Base-by-base conservation (phyloP, 192 early-diverging fungal species). In the Coemansia sp. region DNA sequence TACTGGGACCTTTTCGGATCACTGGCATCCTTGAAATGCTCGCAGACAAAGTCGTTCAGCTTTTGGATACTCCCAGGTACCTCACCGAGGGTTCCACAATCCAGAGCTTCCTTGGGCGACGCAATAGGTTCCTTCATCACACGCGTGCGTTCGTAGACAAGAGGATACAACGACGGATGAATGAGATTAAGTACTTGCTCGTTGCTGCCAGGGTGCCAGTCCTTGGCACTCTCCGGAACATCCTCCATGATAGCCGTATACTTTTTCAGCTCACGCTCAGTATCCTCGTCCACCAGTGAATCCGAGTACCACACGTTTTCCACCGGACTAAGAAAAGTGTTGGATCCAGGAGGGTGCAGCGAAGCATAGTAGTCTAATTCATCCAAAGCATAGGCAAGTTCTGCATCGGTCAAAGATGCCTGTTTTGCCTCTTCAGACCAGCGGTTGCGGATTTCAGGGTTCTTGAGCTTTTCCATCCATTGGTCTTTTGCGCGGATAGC, bases 161-260 rank as follows among this genome's bases (percentile, higher is more conserved):
- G 47, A 15, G 57, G 58, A 32, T 34, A 67, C 22, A 77, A 39
- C 5, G 68, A 77, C 28, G 68, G 74, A 26, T 72, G 62, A n/a
- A 77, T 49, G 14, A 77, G 36, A 18, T 67, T 55, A 5, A 62
- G 50, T 11, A 77, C 64, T 51, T 59, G 55, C 11, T 64, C 27
- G 37, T 64, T 33, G 15, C 46, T 53, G 6, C 52, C 39, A 2
- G 56, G 50, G 41, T 67, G 72, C 66, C 66, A 76, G 44, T 76
- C 61, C 44, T 53, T 53, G n/a, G n/a, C n/a, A n/a, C n/a, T n/a
- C 15, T 50, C 58, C 1, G 55, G 59, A 3, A 52, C 40, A n/a
- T 46, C 46, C 34, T 54, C 55, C 26, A 72, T 51, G 24, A 54
- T 40, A 17, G 50, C 24, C 1, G 30, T 23, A 26, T 57, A n/a